Conservation (phyloP, 768 basidiomycete species). For the Naganishia friedmannii region DNA sequence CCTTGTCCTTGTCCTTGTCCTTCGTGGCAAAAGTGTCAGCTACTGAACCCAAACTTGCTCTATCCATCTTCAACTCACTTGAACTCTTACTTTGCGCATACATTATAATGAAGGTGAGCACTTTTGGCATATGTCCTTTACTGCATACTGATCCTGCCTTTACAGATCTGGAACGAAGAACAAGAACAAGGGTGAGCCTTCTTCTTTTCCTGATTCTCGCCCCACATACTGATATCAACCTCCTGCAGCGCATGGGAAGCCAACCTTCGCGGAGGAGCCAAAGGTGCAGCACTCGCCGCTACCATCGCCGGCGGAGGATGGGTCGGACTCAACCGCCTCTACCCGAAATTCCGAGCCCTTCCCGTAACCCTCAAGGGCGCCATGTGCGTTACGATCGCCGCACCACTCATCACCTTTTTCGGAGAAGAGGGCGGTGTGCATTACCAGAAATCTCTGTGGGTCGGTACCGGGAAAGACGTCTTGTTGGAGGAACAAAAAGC, state of each 20-base stretch:
- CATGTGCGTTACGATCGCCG: conserved; percentile 39
- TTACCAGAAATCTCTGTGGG: conserved; percentile 42
- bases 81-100: neutral
- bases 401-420: conserved; percentile 41
- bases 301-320: conserved; percentile 37
- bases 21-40: neutral
- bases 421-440: conserved; percentile 49
- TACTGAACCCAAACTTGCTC: neutral
- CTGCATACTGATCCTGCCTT: neutral
- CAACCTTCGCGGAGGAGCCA: conserved; percentile 40
- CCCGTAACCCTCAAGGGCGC: conserved; percentile 46
- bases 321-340: conserved; percentile 34
- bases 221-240: conserved; percentile 1
- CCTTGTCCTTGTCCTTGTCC: neutral
- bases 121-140: neutral
- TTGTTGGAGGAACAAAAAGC: conserved; percentile 35
- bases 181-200: conserved; percentile 12
- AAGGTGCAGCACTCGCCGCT: conserved; percentile 39
- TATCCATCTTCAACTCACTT: neutral
- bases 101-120: conserved; percentile 8
- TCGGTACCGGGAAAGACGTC: conserved; percentile 42
- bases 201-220: neutral
- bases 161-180: conserved; percentile 13
- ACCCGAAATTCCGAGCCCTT: conserved; percentile 38
- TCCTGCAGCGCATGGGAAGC: conserved; percentile 34